These are phyloP conservation scores for Fraxinus dipetala DNA, from an alignment of 305 asterid species.

Conservation along the genomic window DNA sequence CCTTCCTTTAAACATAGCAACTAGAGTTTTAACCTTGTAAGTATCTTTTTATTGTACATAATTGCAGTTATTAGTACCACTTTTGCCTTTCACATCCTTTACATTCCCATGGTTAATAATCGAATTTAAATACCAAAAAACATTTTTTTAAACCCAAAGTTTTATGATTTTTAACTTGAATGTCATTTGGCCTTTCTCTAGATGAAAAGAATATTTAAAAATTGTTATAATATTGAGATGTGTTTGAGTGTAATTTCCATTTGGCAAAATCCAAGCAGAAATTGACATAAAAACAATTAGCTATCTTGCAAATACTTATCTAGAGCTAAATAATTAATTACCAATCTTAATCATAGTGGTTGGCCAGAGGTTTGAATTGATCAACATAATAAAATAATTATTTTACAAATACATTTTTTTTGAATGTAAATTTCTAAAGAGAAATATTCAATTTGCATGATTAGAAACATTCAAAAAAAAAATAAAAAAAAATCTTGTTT, in stretches of 20 bases:
- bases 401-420: neutral
- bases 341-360: neutral
- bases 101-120: neutral
- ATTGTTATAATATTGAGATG: neutral
- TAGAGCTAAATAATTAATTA: neutral
- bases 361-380: neutral
- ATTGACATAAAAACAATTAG: neutral
- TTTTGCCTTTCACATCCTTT: neutral
- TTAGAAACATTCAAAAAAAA: neutral
- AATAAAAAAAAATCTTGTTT: neutral
- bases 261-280: neutral
- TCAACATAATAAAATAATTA: neutral
- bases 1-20: neutral
- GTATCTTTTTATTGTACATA: neutral
- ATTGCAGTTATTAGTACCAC: neutral
- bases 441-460: neutral
- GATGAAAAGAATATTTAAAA: too few species aligned
- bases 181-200: neutral
- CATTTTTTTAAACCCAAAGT: neutral
- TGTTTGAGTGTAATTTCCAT: neutral
- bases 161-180: neutral
- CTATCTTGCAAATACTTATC: neutral
- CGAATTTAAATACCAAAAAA: too few species aligned
- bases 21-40: neutral
- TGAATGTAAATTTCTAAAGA: neutral